Evolutionary conservation across 83 land plant genomes (phyloP).

Genomic region (Larix sibirica): DNA sequence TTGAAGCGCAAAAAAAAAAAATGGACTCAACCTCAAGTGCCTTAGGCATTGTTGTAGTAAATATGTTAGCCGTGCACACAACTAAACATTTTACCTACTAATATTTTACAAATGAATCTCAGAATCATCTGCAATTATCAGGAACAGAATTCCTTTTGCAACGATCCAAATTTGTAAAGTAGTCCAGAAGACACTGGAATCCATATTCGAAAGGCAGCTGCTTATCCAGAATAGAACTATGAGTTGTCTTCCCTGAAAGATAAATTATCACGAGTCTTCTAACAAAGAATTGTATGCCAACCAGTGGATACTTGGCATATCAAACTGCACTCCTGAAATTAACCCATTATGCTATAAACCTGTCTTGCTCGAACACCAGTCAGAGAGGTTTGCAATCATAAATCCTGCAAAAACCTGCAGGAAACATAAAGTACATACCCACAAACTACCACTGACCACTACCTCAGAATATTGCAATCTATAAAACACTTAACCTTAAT

Average conservation of each 20-base stretch:
- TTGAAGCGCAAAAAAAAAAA: not conserved
- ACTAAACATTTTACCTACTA: not conserved
- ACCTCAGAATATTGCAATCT: not conserved
- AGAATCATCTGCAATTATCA: not conserved
- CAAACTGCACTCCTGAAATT: not conserved
- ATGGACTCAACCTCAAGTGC: not conserved
- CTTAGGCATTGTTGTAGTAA: not conserved
- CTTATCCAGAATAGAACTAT: not conserved
- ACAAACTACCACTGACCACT: not conserved
- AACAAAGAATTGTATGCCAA: slow-evolving; percentile 14
- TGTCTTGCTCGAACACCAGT: slow-evolving; percentile 48
- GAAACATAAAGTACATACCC: not conserved
- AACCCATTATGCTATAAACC: slow-evolving; percentile 48
- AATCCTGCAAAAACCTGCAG: slow-evolving; percentile 94
- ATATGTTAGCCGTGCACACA: not conserved
- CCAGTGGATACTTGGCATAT: not conserved
- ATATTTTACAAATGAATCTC: not conserved
- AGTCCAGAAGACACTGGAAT: not conserved
- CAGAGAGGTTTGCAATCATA: slow-evolving; percentile 85
- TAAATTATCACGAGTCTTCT: not conserved
- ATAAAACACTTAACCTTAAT: not conserved
- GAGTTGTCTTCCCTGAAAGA: not conserved
- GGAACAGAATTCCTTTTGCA: not conserved
- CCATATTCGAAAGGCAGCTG: not conserved
- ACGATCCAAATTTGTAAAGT: not conserved